Conservation (phyloP, 2,329 filamentous ascomycete species). For the Clonostachys rosea region DNA sequence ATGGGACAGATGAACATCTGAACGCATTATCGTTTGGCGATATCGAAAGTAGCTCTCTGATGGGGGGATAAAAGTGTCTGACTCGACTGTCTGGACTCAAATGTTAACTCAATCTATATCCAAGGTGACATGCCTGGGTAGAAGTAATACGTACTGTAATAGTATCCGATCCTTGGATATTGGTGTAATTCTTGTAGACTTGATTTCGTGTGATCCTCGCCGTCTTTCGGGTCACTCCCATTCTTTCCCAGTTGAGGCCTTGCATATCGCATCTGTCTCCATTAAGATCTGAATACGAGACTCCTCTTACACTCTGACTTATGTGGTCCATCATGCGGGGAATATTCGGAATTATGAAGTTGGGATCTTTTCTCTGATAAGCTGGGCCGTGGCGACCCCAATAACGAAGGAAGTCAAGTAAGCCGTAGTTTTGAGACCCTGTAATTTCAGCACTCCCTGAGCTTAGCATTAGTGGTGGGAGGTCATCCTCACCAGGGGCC, state of each 20-base stretch:
- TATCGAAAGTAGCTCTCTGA: constrained; percentile 53
- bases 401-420: constrained; percentile 42
- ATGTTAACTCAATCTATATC: no score
- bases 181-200: constrained; percentile 56
- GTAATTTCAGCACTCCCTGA: constrained; percentile 29
- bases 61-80: constrained; percentile 20
- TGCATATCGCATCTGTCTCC: constrained; percentile 55
- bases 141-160: not conserved
- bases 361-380: constrained; percentile 13
- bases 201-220: constrained; percentile 40
- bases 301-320: constrained; percentile 8
- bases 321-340: not conserved
- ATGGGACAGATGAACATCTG: constrained; percentile 52
- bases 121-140: no score
- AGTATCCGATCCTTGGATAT: constrained; percentile 38
- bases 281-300: constrained; percentile 40
- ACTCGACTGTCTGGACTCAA: no score
- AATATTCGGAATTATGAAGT: constrained; percentile 21
- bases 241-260: constrained; percentile 50
- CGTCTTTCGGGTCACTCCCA: constrained; percentile 43
- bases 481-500: constrained; percentile 6
- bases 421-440: constrained; percentile 42
- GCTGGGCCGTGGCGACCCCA: constrained; percentile 35
- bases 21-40: constrained; percentile 48
- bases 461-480: constrained; percentile 12